Percentiles rank a stretch among this genome's conserved stretches.
Evolutionary conservation across 306 rosid genomes (phyloP).

Genomic region (Quercus glauca): DNA sequence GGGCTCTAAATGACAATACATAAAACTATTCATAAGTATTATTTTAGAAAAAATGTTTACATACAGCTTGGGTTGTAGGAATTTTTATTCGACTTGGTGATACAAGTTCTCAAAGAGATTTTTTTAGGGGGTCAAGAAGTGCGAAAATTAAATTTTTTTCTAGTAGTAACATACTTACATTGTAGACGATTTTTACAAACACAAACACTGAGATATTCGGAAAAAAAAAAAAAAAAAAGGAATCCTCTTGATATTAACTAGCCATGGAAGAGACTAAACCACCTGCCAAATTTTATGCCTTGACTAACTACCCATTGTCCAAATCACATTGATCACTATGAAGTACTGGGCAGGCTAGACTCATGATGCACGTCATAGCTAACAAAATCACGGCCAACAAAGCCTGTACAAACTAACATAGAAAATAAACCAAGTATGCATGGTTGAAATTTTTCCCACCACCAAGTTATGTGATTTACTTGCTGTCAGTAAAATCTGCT

Average conservation of each 20-base stretch:
- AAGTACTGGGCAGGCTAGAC: neutral
- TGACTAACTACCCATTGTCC: neutral
- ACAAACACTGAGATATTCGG: too few species aligned
- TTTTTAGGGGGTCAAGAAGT: too few species aligned
- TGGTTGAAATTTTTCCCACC: neutral
- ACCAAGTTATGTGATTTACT: neutral
- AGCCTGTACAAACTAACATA: neutral
- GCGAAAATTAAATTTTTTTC: too few species aligned
- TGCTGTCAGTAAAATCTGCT: slow-evolving; percentile 79
- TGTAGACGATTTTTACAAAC: too few species aligned
- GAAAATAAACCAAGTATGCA: neutral
- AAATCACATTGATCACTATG: neutral
- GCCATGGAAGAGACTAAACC: neutral
- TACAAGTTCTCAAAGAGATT: too few species aligned
- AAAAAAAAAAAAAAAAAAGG: too few species aligned
- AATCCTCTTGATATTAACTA: neutral
- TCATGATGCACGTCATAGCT: neutral
- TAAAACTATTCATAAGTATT: too few species aligned
- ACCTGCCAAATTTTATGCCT: neutral
- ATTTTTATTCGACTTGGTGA: too few species aligned
- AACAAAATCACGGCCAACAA: neutral
- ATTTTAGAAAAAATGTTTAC: too few species aligned
- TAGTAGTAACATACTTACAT: too few species aligned
- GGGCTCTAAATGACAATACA: too few species aligned
- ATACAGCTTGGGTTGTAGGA: too few species aligned